phyloP scores from a whole-genome alignment of 1,139 yeast species.

The Sugiyamaella paludigena region DNA sequence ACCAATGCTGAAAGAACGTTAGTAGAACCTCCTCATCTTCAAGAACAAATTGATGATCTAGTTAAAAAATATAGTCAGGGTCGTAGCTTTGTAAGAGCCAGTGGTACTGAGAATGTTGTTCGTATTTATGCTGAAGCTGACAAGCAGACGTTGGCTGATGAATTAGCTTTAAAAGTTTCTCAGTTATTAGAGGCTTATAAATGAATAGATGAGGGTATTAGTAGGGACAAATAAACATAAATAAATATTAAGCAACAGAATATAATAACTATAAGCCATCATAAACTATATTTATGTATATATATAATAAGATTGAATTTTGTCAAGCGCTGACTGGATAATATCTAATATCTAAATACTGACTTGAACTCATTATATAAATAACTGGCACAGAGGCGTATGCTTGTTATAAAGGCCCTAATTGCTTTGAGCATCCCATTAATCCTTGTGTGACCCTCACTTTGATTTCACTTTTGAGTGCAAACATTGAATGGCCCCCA shows the following conservation, averaged over 20 bases:
- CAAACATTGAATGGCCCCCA: constrained; percentile 2
- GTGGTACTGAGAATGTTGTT: constrained; percentile 98
- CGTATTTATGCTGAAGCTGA: constrained; percentile 92
- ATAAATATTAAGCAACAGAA: not conserved
- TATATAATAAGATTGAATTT: not conserved
- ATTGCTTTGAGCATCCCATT: too few relatives aligned
- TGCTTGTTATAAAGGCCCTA: too few relatives aligned
- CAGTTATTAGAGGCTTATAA: constrained; percentile 32
- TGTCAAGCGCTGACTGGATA: too few relatives aligned
- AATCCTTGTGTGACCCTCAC: too few relatives aligned
- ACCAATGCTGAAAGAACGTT: constrained; percentile 88
- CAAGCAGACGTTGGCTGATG: constrained; percentile 51
- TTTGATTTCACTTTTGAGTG: too few relatives aligned
- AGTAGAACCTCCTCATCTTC: constrained; percentile 75
- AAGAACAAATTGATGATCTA: constrained; percentile 62
- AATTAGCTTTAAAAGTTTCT: constrained; percentile 51
- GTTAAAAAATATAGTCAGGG: constrained; percentile 62
- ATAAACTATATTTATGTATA: constrained; percentile 1
- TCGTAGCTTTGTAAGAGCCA: constrained; percentile 91
- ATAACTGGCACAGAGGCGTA: too few relatives aligned
- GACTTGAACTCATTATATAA: too few relatives aligned
- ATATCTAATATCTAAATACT: not conserved
- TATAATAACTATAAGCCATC: not conserved
- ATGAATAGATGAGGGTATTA: constrained; percentile 8
- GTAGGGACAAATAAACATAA: not conserved